These are phyloP conservation scores for Candolleomyces efflorescens DNA, from an alignment of 768 basidiomycete genomes.

Conservation along the genomic window DNA sequence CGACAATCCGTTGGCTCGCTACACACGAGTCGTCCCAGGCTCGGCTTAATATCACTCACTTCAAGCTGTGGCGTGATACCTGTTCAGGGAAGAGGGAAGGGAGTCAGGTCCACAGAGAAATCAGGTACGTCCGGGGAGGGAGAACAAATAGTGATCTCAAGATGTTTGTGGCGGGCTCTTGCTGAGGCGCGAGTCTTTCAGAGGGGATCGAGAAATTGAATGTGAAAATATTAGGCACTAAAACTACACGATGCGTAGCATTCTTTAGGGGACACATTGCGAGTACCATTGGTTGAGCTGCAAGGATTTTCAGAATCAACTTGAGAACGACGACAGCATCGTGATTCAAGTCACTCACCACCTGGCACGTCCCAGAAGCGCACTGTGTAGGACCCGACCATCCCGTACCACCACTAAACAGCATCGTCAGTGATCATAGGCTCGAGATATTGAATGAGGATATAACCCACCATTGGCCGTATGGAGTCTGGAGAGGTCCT, in stretches of 20 bases:
- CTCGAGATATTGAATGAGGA: neutral
- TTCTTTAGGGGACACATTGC: constrained; percentile 1
- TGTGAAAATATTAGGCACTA: neutral
- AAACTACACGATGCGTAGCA: neutral
- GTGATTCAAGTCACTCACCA: neutral
- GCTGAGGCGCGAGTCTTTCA: no score
- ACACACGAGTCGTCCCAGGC: no score
- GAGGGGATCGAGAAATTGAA: no score
- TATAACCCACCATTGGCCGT: neutral
- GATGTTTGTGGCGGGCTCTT: no score
- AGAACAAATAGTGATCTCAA: no score
- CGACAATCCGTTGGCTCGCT: no score
- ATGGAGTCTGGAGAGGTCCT: neutral
- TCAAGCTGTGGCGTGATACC: no score
- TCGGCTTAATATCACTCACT: no score
- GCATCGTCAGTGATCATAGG: neutral
- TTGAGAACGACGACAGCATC: neutral
- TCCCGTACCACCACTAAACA: neutral
- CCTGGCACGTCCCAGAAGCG: neutral
- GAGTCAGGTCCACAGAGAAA: no score
- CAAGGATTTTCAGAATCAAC: neutral
- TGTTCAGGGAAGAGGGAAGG: no score
- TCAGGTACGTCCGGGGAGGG: no score
- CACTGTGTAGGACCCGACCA: constrained; percentile 1
- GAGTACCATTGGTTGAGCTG: constrained; percentile 5